Percentiles rank a stretch among this genome's conserved stretches.
Evolutionary conservation across 2,329 filamentous ascomycete species (phyloP).

Genomic region (Ascochyta clinopodiicola): DNA sequence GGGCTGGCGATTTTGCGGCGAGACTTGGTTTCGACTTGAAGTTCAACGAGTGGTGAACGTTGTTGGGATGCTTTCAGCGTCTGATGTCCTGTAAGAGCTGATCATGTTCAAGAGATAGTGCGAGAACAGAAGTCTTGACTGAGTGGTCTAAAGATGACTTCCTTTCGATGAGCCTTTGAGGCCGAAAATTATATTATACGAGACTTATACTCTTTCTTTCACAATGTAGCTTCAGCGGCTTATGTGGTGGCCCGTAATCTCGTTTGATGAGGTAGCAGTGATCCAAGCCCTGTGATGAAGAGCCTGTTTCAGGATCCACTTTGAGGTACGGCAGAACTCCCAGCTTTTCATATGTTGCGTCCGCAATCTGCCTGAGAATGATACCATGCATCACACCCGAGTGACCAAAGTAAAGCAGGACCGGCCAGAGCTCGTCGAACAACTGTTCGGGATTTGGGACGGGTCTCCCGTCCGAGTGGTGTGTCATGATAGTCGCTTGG

Average conservation of each 20-base stretch:
- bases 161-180: no score
- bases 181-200: neutral
- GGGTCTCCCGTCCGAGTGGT: neutral
- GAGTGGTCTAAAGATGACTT: no score
- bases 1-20: no score
- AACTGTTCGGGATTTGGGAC: neutral
- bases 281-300: neutral
- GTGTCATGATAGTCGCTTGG: neutral
- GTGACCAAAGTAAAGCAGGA: neutral
- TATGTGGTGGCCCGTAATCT: neutral
- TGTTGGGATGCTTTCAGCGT: no score
- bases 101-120: no score
- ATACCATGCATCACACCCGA: neutral
- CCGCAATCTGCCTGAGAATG: neutral
- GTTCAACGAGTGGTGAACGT: no score
- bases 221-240: neutral
- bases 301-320: neutral
- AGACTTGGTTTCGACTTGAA: no score
- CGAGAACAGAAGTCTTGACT: no score
- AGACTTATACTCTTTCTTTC: neutral
- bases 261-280: neutral
- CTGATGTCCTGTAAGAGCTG: no score
- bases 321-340: neutral
- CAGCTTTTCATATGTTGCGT: neutral
- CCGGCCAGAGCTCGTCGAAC: neutral